Base-by-base conservation (phyloP, 169 alveolate genomes). In the Ophryocystis elektroscirrha region DNA sequence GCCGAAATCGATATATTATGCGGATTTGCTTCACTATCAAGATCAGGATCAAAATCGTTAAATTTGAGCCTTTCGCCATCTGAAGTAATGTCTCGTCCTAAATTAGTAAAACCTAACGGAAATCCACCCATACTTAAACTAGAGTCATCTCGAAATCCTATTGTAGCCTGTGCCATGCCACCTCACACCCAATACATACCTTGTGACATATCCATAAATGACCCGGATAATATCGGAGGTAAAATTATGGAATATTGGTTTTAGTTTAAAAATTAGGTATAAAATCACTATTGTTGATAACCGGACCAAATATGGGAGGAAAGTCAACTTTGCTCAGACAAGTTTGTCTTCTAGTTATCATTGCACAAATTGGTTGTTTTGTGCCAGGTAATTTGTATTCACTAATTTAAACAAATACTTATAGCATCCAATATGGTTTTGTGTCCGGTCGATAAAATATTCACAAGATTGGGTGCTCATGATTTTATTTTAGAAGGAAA, bases 291-390 rank as follows among this genome's bases (percentile, higher is more conserved):
- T 36, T 84, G 29, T 77, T 95, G 43, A 74, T 95, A 36, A 92
- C 98, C 6, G 99, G 99, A 0, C 99, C 99, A 23, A 95, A 95
- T 65, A 95, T 95, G 99, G 99, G 99, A 19, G 99, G 99, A 25
- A 95, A 95, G 70, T 81, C 96, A 26, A 95, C 99, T 0, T 61
- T 90, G 15, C 75, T 92, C 43, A 64, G 99, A 36, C 95, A 89
- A 74, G 77, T 87, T 3, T 86, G 96, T 30, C 66, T 89, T 12
- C 77, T 93, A 5, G 89, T 84, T 2, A 79, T 95, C 25, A 62
- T 95, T 61, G 98, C 98, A 23, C 95, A 95, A 67, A 67, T 89
- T 5, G 99, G 99, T 6, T 87, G 96, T 36, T 85, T 74, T 60
- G 98, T 93, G 4, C 94, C 97, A 5, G 96, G 96, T 15, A 53